These are phyloP conservation scores for Pseudoturritis turrita DNA, from an alignment of 345 rosid genomes.

Conservation along the genomic window DNA sequence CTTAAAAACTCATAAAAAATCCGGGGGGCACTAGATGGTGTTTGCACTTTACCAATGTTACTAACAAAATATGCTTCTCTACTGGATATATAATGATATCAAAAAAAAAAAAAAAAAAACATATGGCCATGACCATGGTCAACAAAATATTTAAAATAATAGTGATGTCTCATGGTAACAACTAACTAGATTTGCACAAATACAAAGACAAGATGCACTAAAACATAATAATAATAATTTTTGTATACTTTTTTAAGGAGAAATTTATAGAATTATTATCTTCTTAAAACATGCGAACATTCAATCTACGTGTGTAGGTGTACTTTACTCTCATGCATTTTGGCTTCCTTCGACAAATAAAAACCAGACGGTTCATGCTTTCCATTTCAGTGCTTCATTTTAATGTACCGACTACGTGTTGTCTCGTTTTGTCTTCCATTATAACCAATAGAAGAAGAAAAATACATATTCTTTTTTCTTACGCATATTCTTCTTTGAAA, in stretches of 20 bases:
- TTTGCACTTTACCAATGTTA: background rate
- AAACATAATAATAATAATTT: background rate
- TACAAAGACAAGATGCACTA: background rate
- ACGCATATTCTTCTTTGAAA: too few species aligned
- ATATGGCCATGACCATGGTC: too few species aligned
- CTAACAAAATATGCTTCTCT: background rate
- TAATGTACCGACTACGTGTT: slow-evolving; percentile 5
- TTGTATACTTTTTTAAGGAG: background rate
- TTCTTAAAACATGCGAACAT: background rate
- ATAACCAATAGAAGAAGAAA: background rate
- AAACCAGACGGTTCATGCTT: slow-evolving; percentile 24
- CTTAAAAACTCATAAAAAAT: too few species aligned
- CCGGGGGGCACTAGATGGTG: too few species aligned
- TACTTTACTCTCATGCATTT: slow-evolving; percentile 5
- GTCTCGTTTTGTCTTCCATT: slow-evolving; percentile 26
- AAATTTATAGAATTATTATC: background rate
- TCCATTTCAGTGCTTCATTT: slow-evolving; percentile 19
- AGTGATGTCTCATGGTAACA: background rate
- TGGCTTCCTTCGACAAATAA: slow-evolving; percentile 1
- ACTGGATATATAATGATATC: background rate
- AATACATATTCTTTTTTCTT: background rate
- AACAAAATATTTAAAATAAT: background rate
- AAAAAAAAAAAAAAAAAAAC: too few species aligned
- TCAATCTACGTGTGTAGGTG: slow-evolving; percentile 18
- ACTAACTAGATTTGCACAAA: background rate